A percentile compares a stretch with the other conserved stretches of the same genome.
phyloP scores from a whole-genome alignment of 257 asterid species.

The Thymus mandschuricus region DNA sequence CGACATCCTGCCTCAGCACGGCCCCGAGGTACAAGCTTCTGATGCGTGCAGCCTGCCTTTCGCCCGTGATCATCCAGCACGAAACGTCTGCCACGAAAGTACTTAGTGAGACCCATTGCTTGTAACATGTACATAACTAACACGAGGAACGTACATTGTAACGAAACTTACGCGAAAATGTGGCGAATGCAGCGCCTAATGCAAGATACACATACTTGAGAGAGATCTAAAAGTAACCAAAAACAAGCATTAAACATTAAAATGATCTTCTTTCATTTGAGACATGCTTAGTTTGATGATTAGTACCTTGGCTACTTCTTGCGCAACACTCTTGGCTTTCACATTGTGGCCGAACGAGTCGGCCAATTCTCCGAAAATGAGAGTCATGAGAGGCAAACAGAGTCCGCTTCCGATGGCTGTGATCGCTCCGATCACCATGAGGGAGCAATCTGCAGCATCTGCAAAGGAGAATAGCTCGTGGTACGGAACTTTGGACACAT shows the following conservation, averaged over 20 bases:
- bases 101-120: not conserved
- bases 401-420: conserved; percentile 58
- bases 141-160: not conserved
- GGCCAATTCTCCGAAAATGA: conserved; percentile 53
- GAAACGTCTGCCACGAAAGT: conserved; percentile 48
- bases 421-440: conserved; percentile 54
- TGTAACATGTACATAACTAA: not conserved
- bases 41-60: conserved; percentile 67
- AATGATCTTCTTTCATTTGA: not conserved
- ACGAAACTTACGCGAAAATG: conserved; percentile 49
- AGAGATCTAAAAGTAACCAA: conserved; percentile 41
- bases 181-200: conserved; percentile 52
- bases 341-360: conserved; percentile 52
- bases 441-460: conserved; percentile 45
- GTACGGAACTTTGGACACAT: conserved; percentile 43
- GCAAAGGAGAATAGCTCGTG: conserved; percentile 54
- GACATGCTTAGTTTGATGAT: not conserved
- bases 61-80: conserved; percentile 76
- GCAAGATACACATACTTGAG: conserved; percentile 61
- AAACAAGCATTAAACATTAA: not conserved
- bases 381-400: conserved; percentile 57
- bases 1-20: conserved; percentile 61
- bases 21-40: conserved; percentile 53
- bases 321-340: conserved; percentile 27
- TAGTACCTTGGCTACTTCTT: conserved; percentile 59